Base-by-base conservation (phyloP, 2,329 filamentous ascomycete species). In the Calonectria henricotiae region DNA sequence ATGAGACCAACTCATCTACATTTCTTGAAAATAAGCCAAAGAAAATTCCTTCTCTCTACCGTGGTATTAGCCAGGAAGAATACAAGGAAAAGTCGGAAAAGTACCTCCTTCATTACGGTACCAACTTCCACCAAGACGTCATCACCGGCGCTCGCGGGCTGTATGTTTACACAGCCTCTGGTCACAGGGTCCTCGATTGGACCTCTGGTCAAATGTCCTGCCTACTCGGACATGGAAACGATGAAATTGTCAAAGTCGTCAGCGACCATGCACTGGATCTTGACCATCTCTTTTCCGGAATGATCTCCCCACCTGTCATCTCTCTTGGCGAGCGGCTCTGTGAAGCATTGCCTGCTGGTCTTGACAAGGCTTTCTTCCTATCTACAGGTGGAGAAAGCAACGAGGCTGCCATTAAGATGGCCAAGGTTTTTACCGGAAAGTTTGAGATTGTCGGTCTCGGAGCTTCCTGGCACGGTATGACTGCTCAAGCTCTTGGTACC, bases 361-460 rank as follows among this genome's bases (percentile, higher is more conserved):
- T 91, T 0, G 85, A 88, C 69, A 87, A 88, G 70, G 85, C 88
- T 0, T 86, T 90, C 75, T 91, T 91, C 73, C 82, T 90, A 11
- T 88, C 83, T 62, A 91, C 89, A 0, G 89, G 89, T 1, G 85
- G 84, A 3, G 89, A 91, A 76, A 86, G 83, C 51, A 89, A 86
- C 70, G 90, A 93, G 73, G 89, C 89, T 3, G 90, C 90, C 2
- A 90, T 92, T 68, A 89, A 89, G 67, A 84, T 92, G 73, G 90
- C 90, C 4, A 92, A 92, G 74, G 82, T 86, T 11, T 90, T 87
- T 75, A 92, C 90, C 0, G 89, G 89, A 1, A 91, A 90, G 62
- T 92, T 89, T 74, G 89, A 92, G 76, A 86, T 93, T 62, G 88
- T 92, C 5, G 90, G 84, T 0, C 82, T 92, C 20, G 85, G 85